Conservation (phyloP, 2,329 filamentous ascomycete genomes). For the Alternaria infectoria region DNA sequence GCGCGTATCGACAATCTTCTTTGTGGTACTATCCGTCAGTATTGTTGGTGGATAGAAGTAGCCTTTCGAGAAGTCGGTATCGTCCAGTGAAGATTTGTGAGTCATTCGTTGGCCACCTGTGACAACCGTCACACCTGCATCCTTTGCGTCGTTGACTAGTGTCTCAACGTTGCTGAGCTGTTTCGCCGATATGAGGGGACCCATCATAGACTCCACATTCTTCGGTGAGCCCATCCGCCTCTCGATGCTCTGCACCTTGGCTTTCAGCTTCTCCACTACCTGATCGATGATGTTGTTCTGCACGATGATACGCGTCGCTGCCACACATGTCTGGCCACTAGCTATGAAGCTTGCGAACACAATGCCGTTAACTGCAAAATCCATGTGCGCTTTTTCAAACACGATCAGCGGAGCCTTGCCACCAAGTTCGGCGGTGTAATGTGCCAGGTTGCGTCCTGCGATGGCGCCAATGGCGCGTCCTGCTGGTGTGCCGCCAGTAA, state of each 20-base stretch:
- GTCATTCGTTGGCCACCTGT: conserved; percentile 59
- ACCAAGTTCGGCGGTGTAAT: conserved; percentile 47
- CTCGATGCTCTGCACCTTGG: conserved; percentile 58
- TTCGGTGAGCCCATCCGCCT: conserved; percentile 63
- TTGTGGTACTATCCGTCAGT: conserved; percentile 37
- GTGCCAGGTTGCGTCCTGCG: conserved; percentile 43
- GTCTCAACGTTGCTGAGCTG: conserved; percentile 49
- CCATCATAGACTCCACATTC: conserved; percentile 67
- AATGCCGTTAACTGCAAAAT: conserved; percentile 48
- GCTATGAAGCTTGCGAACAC: conserved; percentile 57
- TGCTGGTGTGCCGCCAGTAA: conserved; percentile 48
- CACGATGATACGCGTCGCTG: conserved; percentile 61
- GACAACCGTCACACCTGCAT: conserved; percentile 50
- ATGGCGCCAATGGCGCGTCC: conserved; percentile 47
- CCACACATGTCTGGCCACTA: conserved; percentile 63
- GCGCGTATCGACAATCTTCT: conserved; percentile 43
- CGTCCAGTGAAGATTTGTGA: conserved; percentile 58
- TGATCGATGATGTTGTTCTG: conserved; percentile 53
- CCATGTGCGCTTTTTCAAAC: conserved; percentile 45
- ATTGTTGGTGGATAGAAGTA: conserved; percentile 59
- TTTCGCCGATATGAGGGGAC: conserved; percentile 65
- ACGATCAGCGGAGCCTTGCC: conserved; percentile 49
- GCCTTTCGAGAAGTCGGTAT: conserved; percentile 58
- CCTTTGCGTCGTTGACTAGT: conserved; percentile 46
- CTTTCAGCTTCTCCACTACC: conserved; percentile 48